Conservation (phyloP, 208 protist genomes). For the Acanthamoeba triangularis region DNA sequence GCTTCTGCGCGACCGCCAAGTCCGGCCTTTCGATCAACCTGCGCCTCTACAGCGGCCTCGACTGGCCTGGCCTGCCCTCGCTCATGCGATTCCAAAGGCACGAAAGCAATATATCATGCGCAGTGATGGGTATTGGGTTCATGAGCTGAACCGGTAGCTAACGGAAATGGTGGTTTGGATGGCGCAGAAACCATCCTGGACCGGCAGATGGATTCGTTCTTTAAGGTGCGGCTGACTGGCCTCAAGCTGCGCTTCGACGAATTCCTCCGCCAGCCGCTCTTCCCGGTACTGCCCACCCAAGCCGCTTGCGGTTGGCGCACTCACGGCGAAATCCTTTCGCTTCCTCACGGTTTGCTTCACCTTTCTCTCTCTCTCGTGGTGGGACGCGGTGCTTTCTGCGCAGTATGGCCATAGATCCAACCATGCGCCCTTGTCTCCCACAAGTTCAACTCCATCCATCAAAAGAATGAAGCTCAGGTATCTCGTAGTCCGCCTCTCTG, state of each 20-base stretch:
- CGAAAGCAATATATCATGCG: neutral
- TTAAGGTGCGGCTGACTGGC: neutral
- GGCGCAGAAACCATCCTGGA: neutral
- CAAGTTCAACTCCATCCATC: too few species aligned
- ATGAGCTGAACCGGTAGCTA: too few species aligned
- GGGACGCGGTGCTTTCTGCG: too few species aligned
- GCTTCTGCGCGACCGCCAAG: neutral
- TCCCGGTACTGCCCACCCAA: neutral
- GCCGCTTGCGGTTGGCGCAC: neutral
- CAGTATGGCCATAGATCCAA: too few species aligned
- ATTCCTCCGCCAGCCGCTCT: neutral
- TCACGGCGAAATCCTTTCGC: neutral
- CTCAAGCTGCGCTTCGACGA: slow-evolving; percentile 11
- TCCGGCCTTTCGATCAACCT: neutral
- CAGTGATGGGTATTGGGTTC: neutral
- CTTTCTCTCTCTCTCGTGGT: too few species aligned
- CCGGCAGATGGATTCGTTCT: neutral
- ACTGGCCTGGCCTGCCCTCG: neutral
- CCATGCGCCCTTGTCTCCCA: too few species aligned
- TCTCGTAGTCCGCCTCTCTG: too few species aligned
- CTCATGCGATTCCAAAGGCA: neutral
- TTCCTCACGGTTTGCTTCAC: neutral
- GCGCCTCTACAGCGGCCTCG: neutral
- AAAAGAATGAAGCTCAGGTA: too few species aligned
- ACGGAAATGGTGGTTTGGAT: too few species aligned